Percentiles rank a stretch among this genome's conserved stretches.
Evolutionary conservation across 2,329 filamentous ascomycete genomes (phyloP).

Genomic region (Gaeumannomyces sp.): DNA sequence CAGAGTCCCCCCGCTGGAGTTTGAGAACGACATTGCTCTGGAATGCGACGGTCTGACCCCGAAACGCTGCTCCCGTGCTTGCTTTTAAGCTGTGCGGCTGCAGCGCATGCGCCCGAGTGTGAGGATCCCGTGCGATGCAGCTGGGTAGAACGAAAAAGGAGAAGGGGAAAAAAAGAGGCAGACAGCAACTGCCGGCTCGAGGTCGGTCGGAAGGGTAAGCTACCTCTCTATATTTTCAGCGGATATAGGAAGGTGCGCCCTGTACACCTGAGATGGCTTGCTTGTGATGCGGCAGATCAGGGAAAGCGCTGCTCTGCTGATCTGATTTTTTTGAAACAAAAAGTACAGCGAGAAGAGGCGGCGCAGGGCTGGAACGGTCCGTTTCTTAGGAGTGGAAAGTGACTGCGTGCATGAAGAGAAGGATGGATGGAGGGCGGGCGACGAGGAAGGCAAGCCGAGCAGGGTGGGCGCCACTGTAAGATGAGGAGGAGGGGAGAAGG

Average conservation of each 20-base stretch:
- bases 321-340: conserved; percentile 1
- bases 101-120: not conserved
- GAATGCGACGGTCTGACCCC: conserved; percentile 8
- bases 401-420: not conserved
- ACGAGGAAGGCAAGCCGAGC: too few species aligned
- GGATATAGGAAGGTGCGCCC: not conserved
- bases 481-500: not conserved
- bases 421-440: not conserved
- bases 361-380: not conserved
- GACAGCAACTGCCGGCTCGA: not conserved
- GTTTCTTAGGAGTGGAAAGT: not conserved
- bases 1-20: conserved; percentile 65
- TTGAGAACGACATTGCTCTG: conserved; percentile 51
- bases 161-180: not conserved
- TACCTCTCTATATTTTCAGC: not conserved
- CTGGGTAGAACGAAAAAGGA: not conserved
- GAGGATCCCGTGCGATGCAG: not conserved
- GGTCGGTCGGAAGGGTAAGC: not conserved
- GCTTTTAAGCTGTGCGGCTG: not conserved
- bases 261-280: not conserved
- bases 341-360: not conserved
- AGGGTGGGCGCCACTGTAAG: not conserved
- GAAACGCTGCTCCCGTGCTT: not conserved
- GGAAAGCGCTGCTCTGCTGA: conserved; percentile 1
- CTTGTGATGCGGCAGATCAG: conserved; percentile 1